A percentile compares a stretch with the other conserved stretches of the same genome.
Evolutionary conservation across 306 rosid species (phyloP).

Genomic region (Glycine tomentella): DNA sequence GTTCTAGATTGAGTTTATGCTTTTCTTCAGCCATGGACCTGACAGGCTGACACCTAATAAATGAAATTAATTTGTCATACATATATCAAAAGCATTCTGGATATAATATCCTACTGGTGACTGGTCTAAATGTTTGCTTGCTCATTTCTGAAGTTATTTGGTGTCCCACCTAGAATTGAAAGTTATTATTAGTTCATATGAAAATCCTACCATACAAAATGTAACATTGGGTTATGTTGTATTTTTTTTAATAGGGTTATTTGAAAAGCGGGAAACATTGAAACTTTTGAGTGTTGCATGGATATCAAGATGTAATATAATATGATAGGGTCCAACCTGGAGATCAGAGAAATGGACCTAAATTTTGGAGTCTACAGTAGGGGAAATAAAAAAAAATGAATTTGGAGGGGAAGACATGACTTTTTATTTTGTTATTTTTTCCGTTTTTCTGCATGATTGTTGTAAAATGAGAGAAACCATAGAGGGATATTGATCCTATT

Average conservation of each 20-base stretch:
- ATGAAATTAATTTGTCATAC: constrained; percentile 13
- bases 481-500: too few species aligned
- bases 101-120: constrained; percentile 7
- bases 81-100: background rate
- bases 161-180: background rate
- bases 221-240: background rate
- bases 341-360: background rate
- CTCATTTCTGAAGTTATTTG: constrained; percentile 27
- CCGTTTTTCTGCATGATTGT: background rate
- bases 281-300: constrained; percentile 24
- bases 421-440: background rate
- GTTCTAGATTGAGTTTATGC: constrained; percentile 31
- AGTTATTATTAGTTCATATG: constrained; percentile 28
- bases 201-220: constrained; percentile 26
- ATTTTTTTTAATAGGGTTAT: background rate
- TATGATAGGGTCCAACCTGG: background rate
- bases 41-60: background rate
- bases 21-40: constrained; percentile 30
- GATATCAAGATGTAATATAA: constrained; percentile 8
- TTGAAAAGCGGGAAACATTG: constrained; percentile 6
- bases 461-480: too few species aligned
- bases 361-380: background rate
- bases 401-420: background rate
- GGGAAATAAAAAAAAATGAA: background rate
- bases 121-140: constrained; percentile 13